phyloP scores from a whole-genome alignment of 2,329 filamentous ascomycete genomes.

The Graphilbum sp. region DNA sequence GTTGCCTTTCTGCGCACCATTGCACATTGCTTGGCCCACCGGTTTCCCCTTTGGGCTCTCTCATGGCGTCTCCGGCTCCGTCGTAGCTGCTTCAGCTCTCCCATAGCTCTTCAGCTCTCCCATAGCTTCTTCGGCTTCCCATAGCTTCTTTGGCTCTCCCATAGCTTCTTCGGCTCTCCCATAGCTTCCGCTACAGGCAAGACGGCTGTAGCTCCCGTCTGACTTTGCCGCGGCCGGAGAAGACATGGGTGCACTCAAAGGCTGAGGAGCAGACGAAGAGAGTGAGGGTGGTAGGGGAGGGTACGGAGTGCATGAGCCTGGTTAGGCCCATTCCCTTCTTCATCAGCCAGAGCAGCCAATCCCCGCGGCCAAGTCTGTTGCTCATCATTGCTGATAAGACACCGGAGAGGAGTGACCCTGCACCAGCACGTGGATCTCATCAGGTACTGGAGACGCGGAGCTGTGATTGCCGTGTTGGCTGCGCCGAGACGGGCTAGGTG shows the following conservation, averaged over 20 bases:
- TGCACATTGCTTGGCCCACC: no score
- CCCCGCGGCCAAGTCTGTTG: slow-evolving; percentile 1
- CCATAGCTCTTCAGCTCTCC: no score
- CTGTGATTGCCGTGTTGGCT: no score
- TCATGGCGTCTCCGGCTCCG: no score
- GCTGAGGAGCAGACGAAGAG: background rate
- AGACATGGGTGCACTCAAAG: background rate
- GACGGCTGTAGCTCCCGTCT: slow-evolving; percentile 5
- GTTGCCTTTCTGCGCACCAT: no score
- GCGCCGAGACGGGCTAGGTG: no score
- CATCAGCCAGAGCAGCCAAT: slow-evolving; percentile 1
- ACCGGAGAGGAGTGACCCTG: background rate
- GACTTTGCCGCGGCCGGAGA: background rate
- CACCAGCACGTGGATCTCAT: background rate
- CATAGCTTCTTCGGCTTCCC: no score
- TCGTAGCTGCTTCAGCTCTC: no score
- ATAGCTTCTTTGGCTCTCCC: background rate
- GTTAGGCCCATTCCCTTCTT: background rate
- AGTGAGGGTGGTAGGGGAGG: background rate
- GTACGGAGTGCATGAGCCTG: background rate
- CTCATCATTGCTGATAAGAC: slow-evolving; percentile 3
- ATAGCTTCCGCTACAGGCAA: slow-evolving; percentile 8
- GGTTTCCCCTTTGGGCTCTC: no score
- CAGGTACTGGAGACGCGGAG: no score
- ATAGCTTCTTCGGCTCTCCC: slow-evolving; percentile 6